phyloP scores from a whole-genome alignment of 441 rosid genomes.

The Pelargonium citronellum region DNA sequence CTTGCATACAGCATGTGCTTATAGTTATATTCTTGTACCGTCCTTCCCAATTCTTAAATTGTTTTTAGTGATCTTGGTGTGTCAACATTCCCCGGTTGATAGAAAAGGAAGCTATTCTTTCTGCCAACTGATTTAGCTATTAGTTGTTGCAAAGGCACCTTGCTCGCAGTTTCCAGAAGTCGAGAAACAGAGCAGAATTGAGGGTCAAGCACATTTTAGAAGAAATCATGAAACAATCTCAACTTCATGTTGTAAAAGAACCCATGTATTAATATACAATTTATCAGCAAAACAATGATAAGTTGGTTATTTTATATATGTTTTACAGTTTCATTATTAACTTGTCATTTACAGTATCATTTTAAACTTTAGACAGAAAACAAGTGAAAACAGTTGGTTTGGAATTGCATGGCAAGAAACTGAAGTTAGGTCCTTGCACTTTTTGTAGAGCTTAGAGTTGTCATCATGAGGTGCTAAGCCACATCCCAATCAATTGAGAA shows the following conservation, averaged over 20 bases:
- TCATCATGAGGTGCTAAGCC: background rate
- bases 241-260: slow-evolving; percentile 2
- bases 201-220: background rate
- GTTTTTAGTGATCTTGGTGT: background rate
- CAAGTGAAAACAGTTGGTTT: background rate
- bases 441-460: background rate
- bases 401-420: background rate
- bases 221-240: slow-evolving; percentile 9
- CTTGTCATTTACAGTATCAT: background rate
- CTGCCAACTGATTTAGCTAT: slow-evolving; percentile 4
- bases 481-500: slow-evolving; percentile 6
- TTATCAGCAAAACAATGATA: background rate
- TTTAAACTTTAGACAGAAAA: background rate
- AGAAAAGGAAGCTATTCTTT: slow-evolving; percentile 10
- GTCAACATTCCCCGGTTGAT: background rate
- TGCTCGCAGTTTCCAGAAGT: no score
- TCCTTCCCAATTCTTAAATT: background rate
- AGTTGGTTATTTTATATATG: background rate
- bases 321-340: background rate
- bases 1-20: no score
- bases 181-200: no score
- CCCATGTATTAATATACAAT: slow-evolving; percentile 4
- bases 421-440: background rate
- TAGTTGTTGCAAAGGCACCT: background rate
- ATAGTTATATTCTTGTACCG: background rate